Conservation (phyloP, 257 asterid species). For the Jasminum sambac region DNA sequence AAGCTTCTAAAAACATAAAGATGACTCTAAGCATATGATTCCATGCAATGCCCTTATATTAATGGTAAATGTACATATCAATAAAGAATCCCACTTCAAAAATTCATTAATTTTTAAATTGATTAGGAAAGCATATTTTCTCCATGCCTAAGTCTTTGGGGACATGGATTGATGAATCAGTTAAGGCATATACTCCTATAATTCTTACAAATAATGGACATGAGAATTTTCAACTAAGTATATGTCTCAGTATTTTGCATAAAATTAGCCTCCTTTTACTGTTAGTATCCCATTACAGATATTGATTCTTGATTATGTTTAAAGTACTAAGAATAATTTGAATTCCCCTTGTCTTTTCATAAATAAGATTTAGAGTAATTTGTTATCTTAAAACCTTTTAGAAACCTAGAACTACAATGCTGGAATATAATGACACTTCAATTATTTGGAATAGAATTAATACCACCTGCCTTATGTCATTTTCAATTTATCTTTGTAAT, state of each 20-base stretch:
- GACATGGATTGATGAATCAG: conserved; percentile 23
- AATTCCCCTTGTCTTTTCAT: not conserved
- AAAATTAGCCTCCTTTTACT: too few species aligned
- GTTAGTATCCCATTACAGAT: not conserved
- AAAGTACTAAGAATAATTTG: conserved; percentile 12
- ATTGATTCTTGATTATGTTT: conserved; percentile 9
- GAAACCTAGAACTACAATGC: not conserved
- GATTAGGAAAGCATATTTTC: conserved; percentile 2
- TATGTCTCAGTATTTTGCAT: conserved; percentile 20
- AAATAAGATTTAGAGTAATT: not conserved
- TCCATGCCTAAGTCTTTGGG: conserved; percentile 13
- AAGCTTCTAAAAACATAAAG: conserved; percentile 21
- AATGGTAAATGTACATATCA: conserved; percentile 30
- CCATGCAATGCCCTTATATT: conserved; percentile 32
- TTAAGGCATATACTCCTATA: conserved; percentile 24
- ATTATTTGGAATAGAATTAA: conserved; percentile 23
- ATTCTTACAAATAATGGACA: conserved; percentile 6
- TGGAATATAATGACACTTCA: conserved; percentile 11
- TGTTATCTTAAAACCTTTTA: not conserved
- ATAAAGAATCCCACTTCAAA: conserved; percentile 35
- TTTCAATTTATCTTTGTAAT: not conserved
- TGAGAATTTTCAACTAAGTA: conserved; percentile 9
- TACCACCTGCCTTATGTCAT: conserved; percentile 25
- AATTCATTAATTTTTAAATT: conserved; percentile 1
- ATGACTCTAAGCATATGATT: conserved; percentile 47